These are phyloP conservation scores for Pyricularia grisea DNA, from an alignment of 2,329 filamentous ascomycete genomes.

Conservation along the genomic window DNA sequence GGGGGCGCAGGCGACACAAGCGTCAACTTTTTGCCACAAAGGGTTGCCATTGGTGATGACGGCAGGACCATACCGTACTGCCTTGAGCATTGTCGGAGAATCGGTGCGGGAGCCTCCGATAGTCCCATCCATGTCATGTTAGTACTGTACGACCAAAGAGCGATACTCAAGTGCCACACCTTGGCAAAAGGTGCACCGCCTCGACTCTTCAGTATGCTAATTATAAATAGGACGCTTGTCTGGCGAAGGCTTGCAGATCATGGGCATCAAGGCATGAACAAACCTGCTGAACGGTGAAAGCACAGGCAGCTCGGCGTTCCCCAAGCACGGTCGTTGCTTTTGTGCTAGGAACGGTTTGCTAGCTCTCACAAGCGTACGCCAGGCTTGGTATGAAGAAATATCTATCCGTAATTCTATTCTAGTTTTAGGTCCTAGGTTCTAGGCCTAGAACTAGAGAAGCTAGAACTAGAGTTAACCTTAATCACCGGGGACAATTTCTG, in stretches of 20 bases:
- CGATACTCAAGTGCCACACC: background rate
- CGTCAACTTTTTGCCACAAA: background rate
- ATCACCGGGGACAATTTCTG: background rate
- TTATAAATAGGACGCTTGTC: background rate
- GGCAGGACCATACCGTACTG: background rate
- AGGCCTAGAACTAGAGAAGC: no score
- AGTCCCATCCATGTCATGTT: background rate
- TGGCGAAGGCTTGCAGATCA: background rate
- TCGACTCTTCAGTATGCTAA: background rate
- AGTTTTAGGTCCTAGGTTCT: no score
- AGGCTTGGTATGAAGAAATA: background rate
- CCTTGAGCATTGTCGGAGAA: background rate
- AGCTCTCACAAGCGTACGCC: background rate
- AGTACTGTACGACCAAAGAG: background rate
- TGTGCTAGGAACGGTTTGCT: background rate
- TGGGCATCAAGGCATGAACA: no score
- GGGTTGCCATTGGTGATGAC: background rate
- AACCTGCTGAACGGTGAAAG: background rate
- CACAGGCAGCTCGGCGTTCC: background rate
- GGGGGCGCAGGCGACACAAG: no score
- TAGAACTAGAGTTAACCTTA: background rate
- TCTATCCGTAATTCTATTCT: background rate
- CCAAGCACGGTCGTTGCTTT: background rate
- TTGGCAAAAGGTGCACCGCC: background rate
- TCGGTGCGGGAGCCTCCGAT: background rate